Percentiles rank a stretch among this genome's conserved stretches.
phyloP scores from a whole-genome alignment of 257 asterid genomes.

The Anisodus acutangulus region DNA sequence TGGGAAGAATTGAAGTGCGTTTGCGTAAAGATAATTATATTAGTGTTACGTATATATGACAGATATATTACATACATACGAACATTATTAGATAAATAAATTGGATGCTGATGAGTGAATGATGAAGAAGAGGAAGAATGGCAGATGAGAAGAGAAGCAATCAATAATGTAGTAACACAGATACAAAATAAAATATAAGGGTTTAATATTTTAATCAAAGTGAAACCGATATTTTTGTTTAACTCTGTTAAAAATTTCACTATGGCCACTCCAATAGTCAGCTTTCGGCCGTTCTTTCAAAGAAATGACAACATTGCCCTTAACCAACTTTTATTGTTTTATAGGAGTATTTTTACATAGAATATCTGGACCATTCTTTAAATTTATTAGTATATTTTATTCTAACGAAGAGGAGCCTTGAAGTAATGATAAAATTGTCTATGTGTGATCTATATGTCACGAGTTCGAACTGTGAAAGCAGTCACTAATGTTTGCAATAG shows the following conservation, averaged over 20 bases:
- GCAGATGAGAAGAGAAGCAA: slow-evolving; percentile 20
- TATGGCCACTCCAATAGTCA: not conserved
- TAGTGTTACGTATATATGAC: not conserved
- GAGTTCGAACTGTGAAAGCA: too few species aligned
- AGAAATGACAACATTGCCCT: not conserved
- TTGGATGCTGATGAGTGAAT: slow-evolving; percentile 28
- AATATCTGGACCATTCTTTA: too few species aligned
- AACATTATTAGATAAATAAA: not conserved
- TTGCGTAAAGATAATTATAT: not conserved
- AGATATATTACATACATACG: not conserved
- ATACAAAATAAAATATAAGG: not conserved
- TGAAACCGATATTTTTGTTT: slow-evolving; percentile 2
- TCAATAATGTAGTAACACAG: slow-evolving; percentile 16
- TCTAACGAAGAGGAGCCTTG: too few species aligned
- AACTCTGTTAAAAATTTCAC: not conserved
- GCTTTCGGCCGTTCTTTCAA: not conserved
- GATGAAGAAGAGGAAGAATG: slow-evolving; percentile 15
- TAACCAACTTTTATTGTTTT: not conserved
- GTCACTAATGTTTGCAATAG: too few species aligned
- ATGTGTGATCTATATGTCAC: too few species aligned
- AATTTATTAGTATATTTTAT: too few species aligned
- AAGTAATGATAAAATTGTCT: too few species aligned
- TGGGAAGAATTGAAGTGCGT: not conserved
- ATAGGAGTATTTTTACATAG: too few species aligned
- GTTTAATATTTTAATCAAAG: not conserved